phyloP scores from a whole-genome alignment of 352 stramenopile genomes.

The Phytophthora idaei region DNA sequence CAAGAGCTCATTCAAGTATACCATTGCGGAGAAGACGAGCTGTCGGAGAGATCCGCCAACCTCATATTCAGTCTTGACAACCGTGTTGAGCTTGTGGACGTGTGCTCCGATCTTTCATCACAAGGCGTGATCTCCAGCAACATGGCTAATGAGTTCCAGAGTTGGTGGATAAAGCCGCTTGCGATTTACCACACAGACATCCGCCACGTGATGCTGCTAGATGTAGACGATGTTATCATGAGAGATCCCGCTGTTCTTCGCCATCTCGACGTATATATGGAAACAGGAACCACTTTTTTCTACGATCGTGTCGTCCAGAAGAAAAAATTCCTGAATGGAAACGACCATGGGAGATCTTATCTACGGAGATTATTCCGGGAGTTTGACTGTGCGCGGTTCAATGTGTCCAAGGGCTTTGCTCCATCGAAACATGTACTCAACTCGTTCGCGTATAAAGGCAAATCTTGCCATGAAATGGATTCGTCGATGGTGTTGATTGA shows the following conservation, averaged over 20 bases:
- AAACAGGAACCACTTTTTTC: slow-evolving; percentile 64
- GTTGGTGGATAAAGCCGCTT: slow-evolving; percentile 55
- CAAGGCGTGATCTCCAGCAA: slow-evolving; percentile 17
- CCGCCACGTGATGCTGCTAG: slow-evolving; percentile 43
- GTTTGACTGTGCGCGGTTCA: slow-evolving; percentile 57
- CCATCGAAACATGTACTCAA: slow-evolving; percentile 44
- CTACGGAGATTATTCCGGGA: slow-evolving; percentile 39
- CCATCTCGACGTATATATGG: slow-evolving; percentile 41
- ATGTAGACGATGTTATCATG: slow-evolving; percentile 60
- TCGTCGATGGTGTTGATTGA: slow-evolving; percentile 69
- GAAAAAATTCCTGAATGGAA: slow-evolving; percentile 49
- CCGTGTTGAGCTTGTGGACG: slow-evolving; percentile 40
- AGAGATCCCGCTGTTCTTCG: slow-evolving; percentile 50
- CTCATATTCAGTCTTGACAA: slow-evolving; percentile 32
- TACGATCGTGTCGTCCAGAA: slow-evolving; percentile 63
- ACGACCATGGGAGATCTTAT: slow-evolving; percentile 38
- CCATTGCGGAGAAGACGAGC: slow-evolving; percentile 42
- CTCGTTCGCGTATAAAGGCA: slow-evolving; percentile 45
- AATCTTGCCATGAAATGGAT: slow-evolving; percentile 64
- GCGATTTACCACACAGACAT: slow-evolving; percentile 49
- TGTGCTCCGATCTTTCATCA: slow-evolving; percentile 38
- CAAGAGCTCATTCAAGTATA: slow-evolving; percentile 32
- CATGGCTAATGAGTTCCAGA: slow-evolving; percentile 28
- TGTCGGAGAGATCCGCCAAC: slow-evolving; percentile 37
- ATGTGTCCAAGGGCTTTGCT: slow-evolving; percentile 16